A percentile compares a stretch with the other conserved stretches of the same genome.
Conservation (phyloP, 2,329 filamentous ascomycete species). For the Dendryphion nanum region DNA sequence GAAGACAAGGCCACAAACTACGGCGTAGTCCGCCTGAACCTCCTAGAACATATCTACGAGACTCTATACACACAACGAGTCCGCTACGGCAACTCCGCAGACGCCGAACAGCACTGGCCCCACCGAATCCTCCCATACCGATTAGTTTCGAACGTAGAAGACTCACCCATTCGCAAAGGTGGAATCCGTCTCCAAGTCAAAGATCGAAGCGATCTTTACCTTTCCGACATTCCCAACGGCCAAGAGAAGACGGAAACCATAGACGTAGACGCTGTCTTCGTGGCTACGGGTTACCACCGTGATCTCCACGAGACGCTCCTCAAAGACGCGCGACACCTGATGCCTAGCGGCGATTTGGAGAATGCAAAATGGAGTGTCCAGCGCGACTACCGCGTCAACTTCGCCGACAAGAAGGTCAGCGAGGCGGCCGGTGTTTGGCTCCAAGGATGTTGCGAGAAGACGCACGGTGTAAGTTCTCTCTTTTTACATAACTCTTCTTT, state of each 20-base stretch:
- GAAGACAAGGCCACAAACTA: constrained; percentile 89
- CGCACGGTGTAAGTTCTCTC: constrained; percentile 73
- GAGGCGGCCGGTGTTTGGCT: constrained; percentile 79
- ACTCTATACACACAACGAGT: constrained; percentile 84
- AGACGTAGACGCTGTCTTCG: constrained; percentile 77
- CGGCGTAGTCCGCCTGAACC: constrained; percentile 83
- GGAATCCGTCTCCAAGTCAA: constrained; percentile 51
- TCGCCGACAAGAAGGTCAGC: constrained; percentile 67
- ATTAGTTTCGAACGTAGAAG: constrained; percentile 62
- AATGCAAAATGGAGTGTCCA: constrained; percentile 62
- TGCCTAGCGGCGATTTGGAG: constrained; percentile 52
- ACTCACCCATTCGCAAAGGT: constrained; percentile 37
- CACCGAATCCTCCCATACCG: constrained; percentile 74
- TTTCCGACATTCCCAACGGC: constrained; percentile 36
- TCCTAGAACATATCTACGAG: constrained; percentile 87
- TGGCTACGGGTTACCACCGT: constrained; percentile 83
- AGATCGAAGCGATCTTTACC: constrained; percentile 43
- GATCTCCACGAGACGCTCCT: constrained; percentile 78
- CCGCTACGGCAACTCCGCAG: constrained; percentile 52
- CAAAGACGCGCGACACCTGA: constrained; percentile 60
- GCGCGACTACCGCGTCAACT: constrained; percentile 76
- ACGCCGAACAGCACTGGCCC: constrained; percentile 72
- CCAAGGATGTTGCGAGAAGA: constrained; percentile 90
- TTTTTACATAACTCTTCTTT: background rate
- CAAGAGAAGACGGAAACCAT: constrained; percentile 56